These are phyloP conservation scores for Penicillium oxalicum DNA, from an alignment of 2,329 filamentous ascomycete species.

Conservation along the genomic window DNA sequence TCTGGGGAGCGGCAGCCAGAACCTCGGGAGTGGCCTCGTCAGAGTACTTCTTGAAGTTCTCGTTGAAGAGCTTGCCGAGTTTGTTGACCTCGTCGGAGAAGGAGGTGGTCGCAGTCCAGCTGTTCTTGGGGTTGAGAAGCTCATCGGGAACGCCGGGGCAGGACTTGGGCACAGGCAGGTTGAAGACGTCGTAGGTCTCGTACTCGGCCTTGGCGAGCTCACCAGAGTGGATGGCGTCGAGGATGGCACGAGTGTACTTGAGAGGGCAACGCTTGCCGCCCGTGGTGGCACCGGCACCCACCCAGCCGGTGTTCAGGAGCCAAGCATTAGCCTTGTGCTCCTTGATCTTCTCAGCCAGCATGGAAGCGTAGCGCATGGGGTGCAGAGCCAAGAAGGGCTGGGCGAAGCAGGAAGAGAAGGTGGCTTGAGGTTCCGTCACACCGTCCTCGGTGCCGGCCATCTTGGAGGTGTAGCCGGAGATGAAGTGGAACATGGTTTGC, in stretches of 20 bases:
- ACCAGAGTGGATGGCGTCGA: slow-evolving; percentile 95
- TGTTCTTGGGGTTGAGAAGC: slow-evolving; percentile 88
- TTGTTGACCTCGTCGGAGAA: slow-evolving; percentile 87
- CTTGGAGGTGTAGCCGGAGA: slow-evolving; percentile 99
- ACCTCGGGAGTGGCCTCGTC: slow-evolving; percentile 76
- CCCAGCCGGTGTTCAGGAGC: slow-evolving; percentile 98
- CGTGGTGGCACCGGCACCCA: slow-evolving; percentile 81
- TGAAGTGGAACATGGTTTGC: slow-evolving; percentile 99
- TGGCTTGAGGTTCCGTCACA: slow-evolving; percentile 93
- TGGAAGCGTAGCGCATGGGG: slow-evolving; percentile 97
- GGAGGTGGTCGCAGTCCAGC: slow-evolving; percentile 77
- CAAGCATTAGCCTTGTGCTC: slow-evolving; percentile 93
- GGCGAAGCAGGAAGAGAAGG: slow-evolving; percentile 98
- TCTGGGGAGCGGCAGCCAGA: slow-evolving; percentile 48
- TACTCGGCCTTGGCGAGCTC: slow-evolving; percentile 90
- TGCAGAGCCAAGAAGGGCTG: slow-evolving; percentile 98
- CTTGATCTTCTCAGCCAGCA: slow-evolving; percentile 97
- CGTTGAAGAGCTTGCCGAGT: slow-evolving; percentile 80
- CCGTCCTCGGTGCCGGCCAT: slow-evolving; percentile 99
- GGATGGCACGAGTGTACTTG: slow-evolving; percentile 97
- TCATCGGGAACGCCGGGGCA: slow-evolving; percentile 86
- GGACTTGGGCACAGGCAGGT: slow-evolving; percentile 87
- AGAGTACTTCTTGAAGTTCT: slow-evolving; percentile 97
- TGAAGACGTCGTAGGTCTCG: slow-evolving; percentile 94
- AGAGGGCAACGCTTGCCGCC: slow-evolving; percentile 95